A percentile compares a stretch with the other conserved stretches of the same genome.
These are phyloP conservation scores for Sugiyamaella qingdaonensis DNA, from an alignment of 805 yeast genomes.

Conservation along the genomic window DNA sequence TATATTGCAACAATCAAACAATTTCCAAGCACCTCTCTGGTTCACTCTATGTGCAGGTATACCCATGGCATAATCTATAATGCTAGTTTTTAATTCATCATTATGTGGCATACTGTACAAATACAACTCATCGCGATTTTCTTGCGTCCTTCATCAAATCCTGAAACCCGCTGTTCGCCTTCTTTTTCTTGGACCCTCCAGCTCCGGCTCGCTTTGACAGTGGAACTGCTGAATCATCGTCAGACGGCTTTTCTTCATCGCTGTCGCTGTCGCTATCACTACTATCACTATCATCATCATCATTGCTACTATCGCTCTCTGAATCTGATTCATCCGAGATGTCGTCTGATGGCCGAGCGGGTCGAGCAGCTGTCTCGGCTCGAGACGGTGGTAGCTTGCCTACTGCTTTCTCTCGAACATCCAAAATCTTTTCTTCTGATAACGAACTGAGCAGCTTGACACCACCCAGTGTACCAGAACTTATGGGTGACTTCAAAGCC, in stretches of 20 bases:
- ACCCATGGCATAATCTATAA: background rate
- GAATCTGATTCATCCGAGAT: conserved; percentile 17
- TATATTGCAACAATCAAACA: too few relatives aligned
- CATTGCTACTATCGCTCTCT: conserved; percentile 13
- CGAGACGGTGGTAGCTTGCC: background rate
- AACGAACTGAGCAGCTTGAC: conserved; percentile 10
- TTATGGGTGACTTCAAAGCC: background rate
- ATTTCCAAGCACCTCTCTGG: too few relatives aligned
- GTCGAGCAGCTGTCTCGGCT: too few relatives aligned
- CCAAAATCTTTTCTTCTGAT: background rate
- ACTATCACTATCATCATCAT: conserved; percentile 11
- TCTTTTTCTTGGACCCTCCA: conserved; percentile 8
- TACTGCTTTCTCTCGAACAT: conserved; percentile 1
- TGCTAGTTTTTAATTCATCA: background rate
- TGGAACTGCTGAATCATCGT: conserved; percentile 11
- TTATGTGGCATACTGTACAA: background rate
- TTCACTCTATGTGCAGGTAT: too few relatives aligned
- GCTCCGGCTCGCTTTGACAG: conserved; percentile 17
- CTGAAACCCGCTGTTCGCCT: conserved; percentile 15
- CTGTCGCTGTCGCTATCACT: background rate
- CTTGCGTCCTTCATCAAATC: conserved; percentile 17
- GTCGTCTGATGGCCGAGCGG: background rate
- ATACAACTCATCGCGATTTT: background rate
- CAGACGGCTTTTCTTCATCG: conserved; percentile 9
- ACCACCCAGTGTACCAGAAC: background rate